Conservation (phyloP, 2,329 filamentous ascomycete genomes). For the Thielaviopsis punctulata region DNA sequence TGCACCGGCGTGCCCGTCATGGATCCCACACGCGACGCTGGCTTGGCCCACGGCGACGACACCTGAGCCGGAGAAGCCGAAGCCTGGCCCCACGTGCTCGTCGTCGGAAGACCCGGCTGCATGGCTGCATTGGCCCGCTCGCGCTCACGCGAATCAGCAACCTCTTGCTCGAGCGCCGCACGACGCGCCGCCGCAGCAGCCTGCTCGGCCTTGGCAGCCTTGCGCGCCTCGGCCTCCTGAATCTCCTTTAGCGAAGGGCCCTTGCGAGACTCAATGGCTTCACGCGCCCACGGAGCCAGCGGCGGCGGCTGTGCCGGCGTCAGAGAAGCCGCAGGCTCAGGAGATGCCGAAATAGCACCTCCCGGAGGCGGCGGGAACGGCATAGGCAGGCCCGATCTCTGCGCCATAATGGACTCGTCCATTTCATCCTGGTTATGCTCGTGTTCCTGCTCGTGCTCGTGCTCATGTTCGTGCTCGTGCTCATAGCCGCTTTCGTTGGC, state of each 20-base stretch:
- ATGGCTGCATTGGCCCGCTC: conserved; percentile 33
- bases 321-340: conserved; percentile 30
- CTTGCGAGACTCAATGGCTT: conserved; percentile 55
- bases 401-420: not conserved
- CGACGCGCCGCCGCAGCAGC: conserved; percentile 60
- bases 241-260: conserved; percentile 92
- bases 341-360: conserved; percentile 26
- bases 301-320: conserved; percentile 40
- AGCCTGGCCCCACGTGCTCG: conserved; percentile 73
- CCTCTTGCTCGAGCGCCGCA: conserved; percentile 64
- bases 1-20: conserved; percentile 23
- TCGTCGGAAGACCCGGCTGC: conserved; percentile 65
- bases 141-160: conserved; percentile 39
- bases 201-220: conserved; percentile 79
- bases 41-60: conserved; percentile 50
- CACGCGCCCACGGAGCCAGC: conserved; percentile 88
- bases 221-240: conserved; percentile 84
- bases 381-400: conserved; percentile 50
- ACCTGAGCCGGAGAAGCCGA: conserved; percentile 44
- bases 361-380: conserved; percentile 44
- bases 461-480: not conserved
- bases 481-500: not conserved
- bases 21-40: conserved; percentile 19
- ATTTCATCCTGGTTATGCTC: not conserved
- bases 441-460: too few relatives aligned